Evolutionary conservation across 805 yeast species (phyloP), one percentile per base, ranked within the genome.

Genomic region (Wickerhamomyces kurtzmanii): DNA sequence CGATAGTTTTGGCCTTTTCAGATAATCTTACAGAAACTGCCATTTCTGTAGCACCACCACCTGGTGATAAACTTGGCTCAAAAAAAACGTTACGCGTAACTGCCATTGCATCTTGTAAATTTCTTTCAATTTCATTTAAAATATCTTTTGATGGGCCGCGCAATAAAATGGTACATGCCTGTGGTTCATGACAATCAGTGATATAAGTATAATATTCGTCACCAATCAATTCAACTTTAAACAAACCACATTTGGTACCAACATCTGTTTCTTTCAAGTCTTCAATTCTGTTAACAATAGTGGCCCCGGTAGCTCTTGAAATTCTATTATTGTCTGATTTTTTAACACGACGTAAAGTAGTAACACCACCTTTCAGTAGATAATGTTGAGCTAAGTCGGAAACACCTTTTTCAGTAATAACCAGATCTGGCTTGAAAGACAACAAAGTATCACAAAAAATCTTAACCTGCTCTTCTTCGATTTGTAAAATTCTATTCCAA

Each of bases 41-140:
- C 97, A 91, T 91, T 62, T 91, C 98, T 17, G 96, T 89, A 29
- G 99, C 98, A 45, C 99, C 98, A 36, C 98, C 99, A 46, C 99
- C 99, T 27, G 99, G 99, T 3, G 95, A 71, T 49, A 91, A 69
- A 23, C 87, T 74, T 29, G 99, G 98, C 54, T 89, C 94, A 43
- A 89, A 76, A 67, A 85, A 70, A 20, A 91, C 96, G 50, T 91
- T 91, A 55, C 96, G 75, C 12, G 97, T 77, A 25, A 91, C 98
- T 4, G 96, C 89, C 94, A 91, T 82, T 24, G 99, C 98, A 57
- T 91, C 99, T 52, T 91, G 96, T 51, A 91, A 67, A 53, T 91
- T 91, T 53, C 99, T 77, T 51, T 91, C 98, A 47, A 91, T 75
- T 66, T 91, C 99, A 57, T 86, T 87, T 42, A 91, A 64, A 31